Conservation (phyloP, 371 early-diverging fungal genomes). For the Mucor plumbeus region DNA sequence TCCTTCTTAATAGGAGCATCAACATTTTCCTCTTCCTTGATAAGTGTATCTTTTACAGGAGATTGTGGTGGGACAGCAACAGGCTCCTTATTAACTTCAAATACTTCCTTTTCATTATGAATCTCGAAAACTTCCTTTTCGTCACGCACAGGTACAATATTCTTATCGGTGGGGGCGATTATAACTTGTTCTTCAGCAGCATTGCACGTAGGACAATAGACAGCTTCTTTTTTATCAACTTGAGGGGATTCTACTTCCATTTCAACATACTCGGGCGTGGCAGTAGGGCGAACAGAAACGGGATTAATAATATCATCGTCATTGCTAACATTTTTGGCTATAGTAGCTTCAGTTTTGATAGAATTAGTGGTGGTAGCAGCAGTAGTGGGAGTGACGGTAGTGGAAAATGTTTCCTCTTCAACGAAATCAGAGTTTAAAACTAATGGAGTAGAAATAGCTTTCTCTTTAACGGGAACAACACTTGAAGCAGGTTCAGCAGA, state of each 20-base stretch:
- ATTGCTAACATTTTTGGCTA: not conserved
- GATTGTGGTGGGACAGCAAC: slow-evolving; percentile 1
- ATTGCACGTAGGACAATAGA: slow-evolving; percentile 11
- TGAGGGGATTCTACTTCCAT: not conserved
- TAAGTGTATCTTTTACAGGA: not conserved
- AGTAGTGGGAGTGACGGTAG: not conserved
- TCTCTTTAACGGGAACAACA: not conserved
- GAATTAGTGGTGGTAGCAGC: not conserved
- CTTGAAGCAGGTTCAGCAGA: not conserved
- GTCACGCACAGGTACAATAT: slow-evolving; percentile 1
- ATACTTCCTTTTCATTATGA: not conserved
- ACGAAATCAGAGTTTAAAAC: too few relatives aligned
- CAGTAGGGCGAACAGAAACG: not conserved
- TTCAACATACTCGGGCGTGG: not conserved
- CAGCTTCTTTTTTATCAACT: slow-evolving; percentile 6
- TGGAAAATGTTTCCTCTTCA: not conserved
- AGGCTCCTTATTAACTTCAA: slow-evolving; percentile 9
- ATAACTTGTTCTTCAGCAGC: slow-evolving; percentile 13
- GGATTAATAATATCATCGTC: not conserved
- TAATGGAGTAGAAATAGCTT: not conserved
- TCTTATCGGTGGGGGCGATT: slow-evolving; percentile 8
- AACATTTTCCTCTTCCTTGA: not conserved
- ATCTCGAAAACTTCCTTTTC: slow-evolving; percentile 3
- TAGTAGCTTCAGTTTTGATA: slow-evolving; percentile 1
- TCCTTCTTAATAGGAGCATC: not conserved